phyloP scores from a whole-genome alignment of 805 yeast genomes.

The Ogataea trehaloabstinens region DNA sequence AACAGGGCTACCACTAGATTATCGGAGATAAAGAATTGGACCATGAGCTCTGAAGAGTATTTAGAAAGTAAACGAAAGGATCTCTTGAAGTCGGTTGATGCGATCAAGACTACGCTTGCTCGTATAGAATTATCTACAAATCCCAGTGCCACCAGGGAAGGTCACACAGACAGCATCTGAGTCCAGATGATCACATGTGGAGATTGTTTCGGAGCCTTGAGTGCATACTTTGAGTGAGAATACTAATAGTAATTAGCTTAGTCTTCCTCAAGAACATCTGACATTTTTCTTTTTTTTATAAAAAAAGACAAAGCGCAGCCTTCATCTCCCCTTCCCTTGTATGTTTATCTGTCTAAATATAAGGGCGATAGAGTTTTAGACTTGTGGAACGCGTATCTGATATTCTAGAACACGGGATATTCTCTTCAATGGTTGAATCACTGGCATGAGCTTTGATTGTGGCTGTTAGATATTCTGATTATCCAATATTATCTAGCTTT shows the following conservation, averaged over 20 bases:
- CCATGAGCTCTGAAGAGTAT: slow-evolving; percentile 14
- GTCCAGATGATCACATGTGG: too few species aligned
- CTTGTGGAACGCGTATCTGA: too few species aligned
- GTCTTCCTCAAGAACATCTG: too few species aligned
- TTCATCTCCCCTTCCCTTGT: too few species aligned
- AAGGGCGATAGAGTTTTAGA: too few species aligned
- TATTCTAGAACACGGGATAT: too few species aligned
- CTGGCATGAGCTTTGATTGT: not conserved
- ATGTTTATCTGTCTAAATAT: too few species aligned
- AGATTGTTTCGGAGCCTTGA: too few species aligned
- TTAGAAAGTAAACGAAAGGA: slow-evolving; percentile 15
- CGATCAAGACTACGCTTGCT: slow-evolving; percentile 21
- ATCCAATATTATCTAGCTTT: not conserved
- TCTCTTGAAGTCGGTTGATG: slow-evolving; percentile 17
- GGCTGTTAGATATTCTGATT: not conserved
- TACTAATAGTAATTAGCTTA: too few species aligned
- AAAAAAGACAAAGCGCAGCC: too few species aligned
- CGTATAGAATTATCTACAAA: slow-evolving; percentile 6
- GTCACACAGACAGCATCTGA: not conserved
- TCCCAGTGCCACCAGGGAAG: slow-evolving; percentile 1
- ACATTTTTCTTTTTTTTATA: too few species aligned
- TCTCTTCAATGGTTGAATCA: not conserved
- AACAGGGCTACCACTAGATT: slow-evolving; percentile 20
- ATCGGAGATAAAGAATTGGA: slow-evolving; percentile 18
- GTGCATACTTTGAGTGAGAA: too few species aligned